phyloP scores from a whole-genome alignment of 2,329 filamentous ascomycete genomes.

The Pyrenochaeta sp. region DNA sequence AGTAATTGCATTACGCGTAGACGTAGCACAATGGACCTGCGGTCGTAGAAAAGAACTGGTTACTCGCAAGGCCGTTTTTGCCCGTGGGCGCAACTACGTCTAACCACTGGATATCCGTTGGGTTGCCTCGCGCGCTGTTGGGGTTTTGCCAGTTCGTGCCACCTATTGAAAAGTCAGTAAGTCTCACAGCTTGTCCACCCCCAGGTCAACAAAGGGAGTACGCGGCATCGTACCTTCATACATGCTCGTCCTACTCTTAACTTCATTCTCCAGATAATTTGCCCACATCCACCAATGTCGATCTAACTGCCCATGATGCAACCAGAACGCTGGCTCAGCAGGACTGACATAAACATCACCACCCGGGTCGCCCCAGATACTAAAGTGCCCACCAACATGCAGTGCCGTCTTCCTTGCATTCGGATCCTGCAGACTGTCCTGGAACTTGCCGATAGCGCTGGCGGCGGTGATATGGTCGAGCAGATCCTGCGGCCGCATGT shows the following conservation, averaged over 20 bases:
- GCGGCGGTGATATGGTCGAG: conserved; percentile 34
- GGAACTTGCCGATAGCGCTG: conserved; percentile 33
- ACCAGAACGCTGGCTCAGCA: conserved; percentile 57
- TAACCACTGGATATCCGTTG: conserved; percentile 41
- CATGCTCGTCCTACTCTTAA: conserved; percentile 29
- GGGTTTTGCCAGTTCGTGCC: conserved; percentile 56
- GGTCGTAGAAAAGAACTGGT: conserved; percentile 40
- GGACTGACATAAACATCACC: conserved; percentile 58
- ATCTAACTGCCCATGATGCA: conserved; percentile 60
- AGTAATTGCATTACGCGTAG: conserved; percentile 27
- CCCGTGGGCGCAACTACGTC: conserved; percentile 34
- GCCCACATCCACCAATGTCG: conserved; percentile 62
- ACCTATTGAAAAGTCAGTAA: conserved; percentile 12
- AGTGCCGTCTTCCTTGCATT: conserved; percentile 30
- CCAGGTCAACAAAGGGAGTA: no score
- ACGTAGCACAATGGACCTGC: conserved; percentile 46
- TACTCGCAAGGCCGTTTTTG: conserved; percentile 31
- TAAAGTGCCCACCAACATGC: conserved; percentile 57
- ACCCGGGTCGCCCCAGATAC: conserved; percentile 54
- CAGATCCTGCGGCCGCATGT: conserved; percentile 27
- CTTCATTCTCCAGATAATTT: conserved; percentile 47
- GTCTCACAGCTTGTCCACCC: not conserved
- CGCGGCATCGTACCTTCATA: conserved; percentile 48
- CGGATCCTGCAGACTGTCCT: conserved; percentile 34
- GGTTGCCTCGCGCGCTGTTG: conserved; percentile 50